Conservation (phyloP, 2,329 filamentous ascomycete genomes). For the Thielaviopsis populi region DNA sequence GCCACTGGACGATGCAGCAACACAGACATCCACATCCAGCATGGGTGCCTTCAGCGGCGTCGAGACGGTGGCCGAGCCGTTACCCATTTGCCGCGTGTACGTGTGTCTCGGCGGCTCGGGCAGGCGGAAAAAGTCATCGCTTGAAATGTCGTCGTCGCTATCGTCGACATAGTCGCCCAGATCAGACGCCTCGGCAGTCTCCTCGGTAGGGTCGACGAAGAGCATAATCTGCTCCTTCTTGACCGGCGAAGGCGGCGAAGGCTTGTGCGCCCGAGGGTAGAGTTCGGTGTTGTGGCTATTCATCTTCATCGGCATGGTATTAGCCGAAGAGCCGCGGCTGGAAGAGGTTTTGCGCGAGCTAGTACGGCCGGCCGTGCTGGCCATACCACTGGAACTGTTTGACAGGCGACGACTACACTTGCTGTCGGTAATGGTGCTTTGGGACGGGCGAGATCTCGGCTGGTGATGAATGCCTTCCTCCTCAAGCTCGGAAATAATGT, state of each 20-base stretch:
- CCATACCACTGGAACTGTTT: conserved; percentile 6
- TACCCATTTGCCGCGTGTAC: neutral
- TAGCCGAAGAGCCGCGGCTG: neutral
- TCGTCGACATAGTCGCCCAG: conserved; percentile 16
- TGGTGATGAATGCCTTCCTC: conserved; percentile 19
- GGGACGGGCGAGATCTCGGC: neutral
- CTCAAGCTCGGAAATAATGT: conserved; percentile 30
- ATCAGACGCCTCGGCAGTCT: conserved; percentile 12
- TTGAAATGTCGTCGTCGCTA: conserved; percentile 19
- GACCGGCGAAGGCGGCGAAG: conserved; percentile 7
- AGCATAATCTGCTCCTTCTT: conserved; percentile 16
- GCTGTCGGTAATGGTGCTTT: neutral
- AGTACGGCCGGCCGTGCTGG: conserved; percentile 10
- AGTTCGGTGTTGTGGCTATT: neutral
- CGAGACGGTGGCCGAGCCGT: neutral
- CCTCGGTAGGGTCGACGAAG: conserved; percentile 14
- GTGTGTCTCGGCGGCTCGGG: conserved; percentile 16
- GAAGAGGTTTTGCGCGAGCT: conserved; percentile 12
- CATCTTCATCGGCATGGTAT: neutral
- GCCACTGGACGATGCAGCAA: conserved; percentile 4
- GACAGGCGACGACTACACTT: conserved; percentile 6
- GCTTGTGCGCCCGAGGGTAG: conserved; percentile 17
- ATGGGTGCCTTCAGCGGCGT: conserved; percentile 19
- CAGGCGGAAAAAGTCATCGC: conserved; percentile 17
- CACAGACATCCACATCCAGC: conserved; percentile 8